A percentile compares a stretch with the other conserved stretches of the same genome.
Conservation (phyloP, 331 rosid species). For the Acacia concinna region DNA sequence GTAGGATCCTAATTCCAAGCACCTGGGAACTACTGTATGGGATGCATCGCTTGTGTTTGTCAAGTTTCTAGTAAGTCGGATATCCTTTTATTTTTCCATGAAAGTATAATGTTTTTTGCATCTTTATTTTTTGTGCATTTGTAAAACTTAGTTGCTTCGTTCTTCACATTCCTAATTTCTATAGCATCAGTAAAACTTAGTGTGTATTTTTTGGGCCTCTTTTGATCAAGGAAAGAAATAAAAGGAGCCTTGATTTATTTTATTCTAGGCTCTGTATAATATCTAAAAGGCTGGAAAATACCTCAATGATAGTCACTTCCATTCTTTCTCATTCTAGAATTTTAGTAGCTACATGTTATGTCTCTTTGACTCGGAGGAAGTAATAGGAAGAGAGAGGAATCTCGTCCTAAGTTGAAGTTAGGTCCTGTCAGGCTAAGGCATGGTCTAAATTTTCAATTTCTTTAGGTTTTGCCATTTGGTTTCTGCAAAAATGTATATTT, state of each 20-base stretch:
- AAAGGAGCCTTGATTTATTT: constrained; percentile 9
- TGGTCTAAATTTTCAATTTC: constrained; percentile 13
- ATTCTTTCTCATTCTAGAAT: background rate
- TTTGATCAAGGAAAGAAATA: background rate
- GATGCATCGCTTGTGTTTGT: constrained; percentile 91
- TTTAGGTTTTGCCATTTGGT: constrained; percentile 8
- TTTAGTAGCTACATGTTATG: background rate
- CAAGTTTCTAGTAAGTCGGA: constrained; percentile 74
- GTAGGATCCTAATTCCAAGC: constrained; percentile 95
- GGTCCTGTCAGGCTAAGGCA: constrained; percentile 10
- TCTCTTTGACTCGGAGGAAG: constrained; percentile 21
- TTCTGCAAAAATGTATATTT: background rate
- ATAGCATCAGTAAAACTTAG: background rate
- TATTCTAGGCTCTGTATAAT: constrained; percentile 10
- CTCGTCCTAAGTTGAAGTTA: constrained; percentile 4
- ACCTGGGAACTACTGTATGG: constrained; percentile 97
- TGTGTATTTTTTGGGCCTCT: constrained; percentile 4
- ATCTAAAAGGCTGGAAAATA: background rate
- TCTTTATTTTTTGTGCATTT: background rate
- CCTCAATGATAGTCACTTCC: background rate
- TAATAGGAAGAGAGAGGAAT: constrained; percentile 18
- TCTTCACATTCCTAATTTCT: background rate
- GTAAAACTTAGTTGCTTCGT: background rate
- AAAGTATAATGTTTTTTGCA: background rate
- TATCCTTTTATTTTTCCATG: constrained; percentile 13